Conservation (phyloP, 371 early-diverging fungal genomes). For the Circinella minor region DNA sequence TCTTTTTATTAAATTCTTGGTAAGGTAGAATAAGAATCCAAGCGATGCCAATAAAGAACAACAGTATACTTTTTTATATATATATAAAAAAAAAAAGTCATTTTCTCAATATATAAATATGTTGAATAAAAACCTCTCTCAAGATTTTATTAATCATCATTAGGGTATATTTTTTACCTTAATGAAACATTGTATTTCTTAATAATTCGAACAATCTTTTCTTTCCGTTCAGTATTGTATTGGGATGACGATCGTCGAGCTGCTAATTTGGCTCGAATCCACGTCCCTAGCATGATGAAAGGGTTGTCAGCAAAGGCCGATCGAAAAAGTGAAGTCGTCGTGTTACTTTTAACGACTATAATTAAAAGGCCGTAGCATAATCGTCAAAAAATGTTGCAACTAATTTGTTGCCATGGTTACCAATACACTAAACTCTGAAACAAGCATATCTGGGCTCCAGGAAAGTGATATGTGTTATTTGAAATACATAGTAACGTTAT, state of each 20-base stretch:
- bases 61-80: slow-evolving; percentile 32
- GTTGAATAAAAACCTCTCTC: too few relatives aligned
- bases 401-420: too few relatives aligned
- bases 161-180: background rate
- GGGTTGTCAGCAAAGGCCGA: background rate
- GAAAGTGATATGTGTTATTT: too few relatives aligned
- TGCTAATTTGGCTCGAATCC: slow-evolving; percentile 8
- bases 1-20: slow-evolving; percentile 57
- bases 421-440: too few relatives aligned
- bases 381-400: too few relatives aligned
- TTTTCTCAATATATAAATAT: too few relatives aligned
- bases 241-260: background rate
- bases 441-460: too few relatives aligned
- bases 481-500: too few relatives aligned
- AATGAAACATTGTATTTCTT: background rate
- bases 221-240: slow-evolving; percentile 1
- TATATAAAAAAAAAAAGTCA: background rate
- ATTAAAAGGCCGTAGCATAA: too few relatives aligned
- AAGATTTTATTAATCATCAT: too few relatives aligned
- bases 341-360: background rate
- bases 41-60: slow-evolving; percentile 53
- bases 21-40: slow-evolving; percentile 60
- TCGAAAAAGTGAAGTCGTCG: background rate
- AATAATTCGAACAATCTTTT: slow-evolving; percentile 1
- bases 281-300: slow-evolving; percentile 7